Conservation (phyloP, 2,329 filamentous ascomycete species). For the Trichoderma guizhouense region DNA sequence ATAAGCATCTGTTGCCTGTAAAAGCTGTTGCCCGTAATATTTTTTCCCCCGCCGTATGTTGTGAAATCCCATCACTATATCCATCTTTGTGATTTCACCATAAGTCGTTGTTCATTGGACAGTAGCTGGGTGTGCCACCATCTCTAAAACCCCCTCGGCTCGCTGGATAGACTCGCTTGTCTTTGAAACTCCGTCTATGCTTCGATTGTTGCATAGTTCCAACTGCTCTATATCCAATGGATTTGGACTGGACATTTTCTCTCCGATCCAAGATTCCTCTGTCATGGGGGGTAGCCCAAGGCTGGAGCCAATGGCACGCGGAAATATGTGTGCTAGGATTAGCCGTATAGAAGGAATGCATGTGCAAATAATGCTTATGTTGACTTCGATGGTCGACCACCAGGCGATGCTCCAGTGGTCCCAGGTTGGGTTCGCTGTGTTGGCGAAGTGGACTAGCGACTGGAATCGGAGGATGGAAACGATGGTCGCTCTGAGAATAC, state of each 20-base stretch:
- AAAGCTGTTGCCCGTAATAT: background rate
- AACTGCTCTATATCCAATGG: conserved; percentile 1
- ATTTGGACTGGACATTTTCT: background rate
- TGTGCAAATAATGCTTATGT: conserved; percentile 36
- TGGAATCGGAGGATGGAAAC: conserved; percentile 31
- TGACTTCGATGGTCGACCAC: conserved; percentile 37
- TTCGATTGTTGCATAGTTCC: background rate
- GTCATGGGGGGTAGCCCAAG: background rate
- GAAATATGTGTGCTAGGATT: conserved; percentile 28
- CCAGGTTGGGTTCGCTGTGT: conserved; percentile 31
- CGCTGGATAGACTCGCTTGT: background rate
- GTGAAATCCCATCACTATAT: background rate
- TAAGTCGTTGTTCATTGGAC: too few relatives aligned
- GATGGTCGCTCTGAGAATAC: conserved; percentile 27
- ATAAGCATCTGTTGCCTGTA: background rate
- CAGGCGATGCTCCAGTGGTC: conserved; percentile 30
- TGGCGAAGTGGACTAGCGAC: conserved; percentile 27
- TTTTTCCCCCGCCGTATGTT: background rate
- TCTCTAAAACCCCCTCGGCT: background rate
- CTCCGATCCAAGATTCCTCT: background rate
- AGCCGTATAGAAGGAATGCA: conserved; percentile 34
- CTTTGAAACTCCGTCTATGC: background rate
- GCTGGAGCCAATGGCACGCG: conserved; percentile 10
- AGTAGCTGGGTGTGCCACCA: too few relatives aligned
- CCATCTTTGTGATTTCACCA: background rate